Evolutionary conservation across 106 monocot species (phyloP).

Genomic region (Cymbidium sinense): DNA sequence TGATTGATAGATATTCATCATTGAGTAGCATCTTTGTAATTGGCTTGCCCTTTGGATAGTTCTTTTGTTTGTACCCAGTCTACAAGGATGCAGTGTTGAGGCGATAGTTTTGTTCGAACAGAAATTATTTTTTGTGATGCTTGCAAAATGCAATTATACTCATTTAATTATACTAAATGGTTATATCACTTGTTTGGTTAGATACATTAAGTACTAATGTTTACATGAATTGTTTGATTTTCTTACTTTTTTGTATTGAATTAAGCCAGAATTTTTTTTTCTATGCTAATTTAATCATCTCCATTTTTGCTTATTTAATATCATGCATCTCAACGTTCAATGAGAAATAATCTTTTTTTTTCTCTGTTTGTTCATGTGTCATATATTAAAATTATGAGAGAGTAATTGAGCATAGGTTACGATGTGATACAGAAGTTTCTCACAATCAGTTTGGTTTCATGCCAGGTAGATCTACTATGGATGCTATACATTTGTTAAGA

Average conservation of each 20-base stretch:
- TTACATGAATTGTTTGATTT: background rate
- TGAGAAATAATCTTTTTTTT: background rate
- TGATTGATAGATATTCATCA: background rate
- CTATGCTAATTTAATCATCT: background rate
- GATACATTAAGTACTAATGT: background rate
- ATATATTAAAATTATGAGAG: no score
- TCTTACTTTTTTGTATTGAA: background rate
- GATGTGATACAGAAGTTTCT: no score
- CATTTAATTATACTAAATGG: background rate
- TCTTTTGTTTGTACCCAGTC: background rate
- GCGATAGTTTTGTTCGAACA: background rate
- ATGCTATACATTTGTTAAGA: no score
- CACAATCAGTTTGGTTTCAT: no score
- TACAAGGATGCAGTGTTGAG: background rate
- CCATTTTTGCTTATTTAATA: background rate
- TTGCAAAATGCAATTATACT: background rate
- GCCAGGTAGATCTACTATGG: no score
- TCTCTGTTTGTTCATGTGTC: no score
- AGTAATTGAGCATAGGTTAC: no score
- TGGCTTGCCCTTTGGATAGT: background rate
- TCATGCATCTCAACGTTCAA: background rate
- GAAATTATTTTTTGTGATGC: background rate
- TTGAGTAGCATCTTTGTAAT: background rate
- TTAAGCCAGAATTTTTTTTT: background rate
- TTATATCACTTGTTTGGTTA: background rate